Conservation (phyloP, 257 asterid genomes). For the Solanum pinnatisectum region DNA sequence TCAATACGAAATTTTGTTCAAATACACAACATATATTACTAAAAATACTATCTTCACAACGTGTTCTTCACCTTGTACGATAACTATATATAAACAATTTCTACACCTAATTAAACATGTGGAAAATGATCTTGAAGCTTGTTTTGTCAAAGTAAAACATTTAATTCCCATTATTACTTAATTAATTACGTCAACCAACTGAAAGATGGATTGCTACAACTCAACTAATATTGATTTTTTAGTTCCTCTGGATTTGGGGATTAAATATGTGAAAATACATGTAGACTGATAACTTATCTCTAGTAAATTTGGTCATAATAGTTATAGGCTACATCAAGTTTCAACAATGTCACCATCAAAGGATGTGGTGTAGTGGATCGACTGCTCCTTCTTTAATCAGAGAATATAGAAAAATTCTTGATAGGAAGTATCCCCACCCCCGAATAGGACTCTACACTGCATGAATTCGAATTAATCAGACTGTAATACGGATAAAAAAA, state of each 20-base stretch:
- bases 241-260: background rate
- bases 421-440: accelerated
- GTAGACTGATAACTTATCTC: background rate
- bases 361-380: background rate
- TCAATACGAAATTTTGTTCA: background rate
- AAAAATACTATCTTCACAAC: background rate
- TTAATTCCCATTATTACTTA: background rate
- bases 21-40: background rate
- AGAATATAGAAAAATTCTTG: background rate
- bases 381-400: accelerated
- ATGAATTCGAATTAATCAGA: background rate
- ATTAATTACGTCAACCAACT: background rate
- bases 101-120: background rate
- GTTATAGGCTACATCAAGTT: background rate
- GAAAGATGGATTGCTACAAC: background rate
- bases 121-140: background rate
- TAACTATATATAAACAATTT: background rate
- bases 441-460: accelerated
- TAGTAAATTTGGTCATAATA: background rate
- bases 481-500: accelerated
- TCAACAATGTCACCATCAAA: background rate
- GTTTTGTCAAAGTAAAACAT: background rate
- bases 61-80: background rate
- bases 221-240: background rate
- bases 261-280: background rate